Conservation (phyloP, 306 rosid species). For the Begonia masoniana region DNA sequence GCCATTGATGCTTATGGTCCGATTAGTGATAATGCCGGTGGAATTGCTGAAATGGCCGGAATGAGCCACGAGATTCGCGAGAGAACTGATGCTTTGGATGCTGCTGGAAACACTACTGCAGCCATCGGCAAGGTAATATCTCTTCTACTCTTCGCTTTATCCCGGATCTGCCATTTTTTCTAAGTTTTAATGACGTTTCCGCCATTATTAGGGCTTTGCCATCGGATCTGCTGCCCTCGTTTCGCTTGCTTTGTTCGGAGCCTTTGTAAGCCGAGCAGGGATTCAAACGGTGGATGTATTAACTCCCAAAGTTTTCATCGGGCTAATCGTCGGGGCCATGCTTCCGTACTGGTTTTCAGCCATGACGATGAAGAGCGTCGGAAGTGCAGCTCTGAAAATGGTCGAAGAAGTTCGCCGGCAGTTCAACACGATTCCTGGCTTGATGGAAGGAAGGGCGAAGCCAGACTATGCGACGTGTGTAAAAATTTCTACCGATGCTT, state of each 20-base stretch:
- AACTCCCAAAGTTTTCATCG: slow-evolving; percentile 57
- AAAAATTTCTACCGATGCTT: slow-evolving; percentile 59
- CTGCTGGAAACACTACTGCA: slow-evolving; percentile 75
- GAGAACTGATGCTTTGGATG: slow-evolving; percentile 59
- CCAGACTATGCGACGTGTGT: slow-evolving; percentile 66
- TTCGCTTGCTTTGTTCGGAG: slow-evolving; percentile 60
- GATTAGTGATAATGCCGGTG: slow-evolving; percentile 62
- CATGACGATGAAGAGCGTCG: slow-evolving; percentile 69
- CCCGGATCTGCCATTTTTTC: not conserved
- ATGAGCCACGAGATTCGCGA: slow-evolving; percentile 56
- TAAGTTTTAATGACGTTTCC: not conserved
- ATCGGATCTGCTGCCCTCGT: slow-evolving; percentile 65
- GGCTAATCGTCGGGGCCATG: slow-evolving; percentile 63
- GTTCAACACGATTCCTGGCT: slow-evolving; percentile 41
- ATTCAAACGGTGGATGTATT: slow-evolving; percentile 35
- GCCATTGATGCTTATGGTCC: slow-evolving; percentile 75
- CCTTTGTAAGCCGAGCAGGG: slow-evolving; percentile 57
- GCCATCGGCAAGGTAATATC: slow-evolving; percentile 60
- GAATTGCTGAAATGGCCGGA: slow-evolving; percentile 68
- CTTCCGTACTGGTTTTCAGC: slow-evolving; percentile 72
- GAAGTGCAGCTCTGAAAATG: slow-evolving; percentile 66
- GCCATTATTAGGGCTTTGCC: slow-evolving; percentile 36
- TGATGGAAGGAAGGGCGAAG: slow-evolving; percentile 46
- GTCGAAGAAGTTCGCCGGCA: slow-evolving; percentile 62
- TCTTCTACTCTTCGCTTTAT: not conserved